These are phyloP conservation scores for Cicer judaicum DNA, from an alignment of 306 rosid species.

Conservation along the genomic window DNA sequence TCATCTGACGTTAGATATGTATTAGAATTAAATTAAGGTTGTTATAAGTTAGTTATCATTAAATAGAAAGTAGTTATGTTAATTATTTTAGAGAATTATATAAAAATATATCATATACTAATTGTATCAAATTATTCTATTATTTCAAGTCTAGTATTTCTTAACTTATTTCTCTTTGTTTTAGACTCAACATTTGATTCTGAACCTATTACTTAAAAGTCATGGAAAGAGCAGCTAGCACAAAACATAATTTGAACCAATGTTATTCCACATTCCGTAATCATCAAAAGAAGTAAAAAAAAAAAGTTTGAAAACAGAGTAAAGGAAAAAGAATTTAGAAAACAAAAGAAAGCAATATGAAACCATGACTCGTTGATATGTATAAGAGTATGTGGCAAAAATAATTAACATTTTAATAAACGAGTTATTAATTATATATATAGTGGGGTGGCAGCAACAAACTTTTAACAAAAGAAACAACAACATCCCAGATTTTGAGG, in stretches of 20 bases:
- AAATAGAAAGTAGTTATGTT: too few relatives aligned
- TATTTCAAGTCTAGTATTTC: too few relatives aligned
- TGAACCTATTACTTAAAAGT: conserved; percentile 34
- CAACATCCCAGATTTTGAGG: conserved; percentile 89
- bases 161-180: too few relatives aligned
- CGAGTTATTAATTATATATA: conserved; percentile 30
- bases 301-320: conserved; percentile 37
- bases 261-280: conserved; percentile 55
- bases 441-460: conserved; percentile 55
- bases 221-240: conserved; percentile 31
- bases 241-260: conserved; percentile 42
- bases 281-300: conserved; percentile 63
- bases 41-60: too few relatives aligned
- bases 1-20: too few relatives aligned
- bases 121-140: too few relatives aligned
- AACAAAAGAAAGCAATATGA: conserved; percentile 45
- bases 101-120: too few relatives aligned
- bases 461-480: conserved; percentile 53
- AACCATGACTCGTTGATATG: conserved; percentile 39
- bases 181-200: too few relatives aligned
- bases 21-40: too few relatives aligned
- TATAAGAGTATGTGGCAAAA: conserved; percentile 38
- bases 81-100: too few relatives aligned
- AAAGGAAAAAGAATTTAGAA: neutral
- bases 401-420: conserved; percentile 48